phyloP scores from a whole-genome alignment of 176 grass and related monocot species.

The Zizania latifolia region DNA sequence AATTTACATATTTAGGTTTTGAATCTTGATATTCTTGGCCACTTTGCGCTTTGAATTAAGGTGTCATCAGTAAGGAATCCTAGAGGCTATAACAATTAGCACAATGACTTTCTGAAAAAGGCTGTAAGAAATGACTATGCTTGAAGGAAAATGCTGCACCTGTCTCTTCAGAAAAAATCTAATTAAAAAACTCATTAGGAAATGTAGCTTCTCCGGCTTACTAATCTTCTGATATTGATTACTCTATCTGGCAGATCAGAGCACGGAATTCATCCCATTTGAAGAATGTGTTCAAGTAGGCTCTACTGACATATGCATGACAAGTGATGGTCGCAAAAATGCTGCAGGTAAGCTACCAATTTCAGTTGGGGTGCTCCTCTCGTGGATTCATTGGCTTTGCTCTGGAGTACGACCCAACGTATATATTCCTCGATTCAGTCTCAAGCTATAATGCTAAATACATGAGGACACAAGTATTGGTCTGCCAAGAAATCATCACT shows the following conservation, averaged over 20 bases:
- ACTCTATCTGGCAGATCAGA: neutral
- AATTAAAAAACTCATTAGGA: neutral
- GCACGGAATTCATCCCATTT: neutral
- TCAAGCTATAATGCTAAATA: neutral
- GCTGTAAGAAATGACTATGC: too few species aligned
- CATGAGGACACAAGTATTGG: neutral
- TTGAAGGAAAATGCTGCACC: slow-evolving; percentile 4
- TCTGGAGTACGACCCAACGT: neutral
- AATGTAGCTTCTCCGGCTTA: neutral
- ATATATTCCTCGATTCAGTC: neutral
- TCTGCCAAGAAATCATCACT: neutral
- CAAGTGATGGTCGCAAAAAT: neutral
- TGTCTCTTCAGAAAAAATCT: neutral
- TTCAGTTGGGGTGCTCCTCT: slow-evolving; percentile 3
- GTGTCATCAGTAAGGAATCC: neutral
- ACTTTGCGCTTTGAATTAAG: neutral
- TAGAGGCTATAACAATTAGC: neutral
- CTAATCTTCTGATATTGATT: neutral
- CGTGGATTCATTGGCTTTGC: neutral
- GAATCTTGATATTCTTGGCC: slow-evolving; percentile 5
- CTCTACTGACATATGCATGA: neutral
- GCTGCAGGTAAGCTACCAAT: neutral
- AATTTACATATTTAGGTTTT: slow-evolving; percentile 9
- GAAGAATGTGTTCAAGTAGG: neutral
- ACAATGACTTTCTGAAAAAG: slow-evolving; percentile 13